Evolutionary conservation across 2,329 filamentous ascomycete genomes (phyloP), one percentile per base, ranked within the genome.

Genomic region (Fusarium tjaetaba): DNA sequence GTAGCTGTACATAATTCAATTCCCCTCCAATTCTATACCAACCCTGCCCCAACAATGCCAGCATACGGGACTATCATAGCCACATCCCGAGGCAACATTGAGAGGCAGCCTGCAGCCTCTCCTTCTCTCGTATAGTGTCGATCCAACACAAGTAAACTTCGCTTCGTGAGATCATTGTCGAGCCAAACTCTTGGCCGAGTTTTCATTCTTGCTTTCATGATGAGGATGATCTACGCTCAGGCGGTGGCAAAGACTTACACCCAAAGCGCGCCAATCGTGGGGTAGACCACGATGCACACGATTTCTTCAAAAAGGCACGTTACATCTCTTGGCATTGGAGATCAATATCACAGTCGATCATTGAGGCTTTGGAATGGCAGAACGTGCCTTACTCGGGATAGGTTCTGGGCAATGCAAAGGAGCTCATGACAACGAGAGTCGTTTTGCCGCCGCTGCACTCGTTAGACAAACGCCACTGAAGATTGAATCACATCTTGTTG

Each of bases 201-300:
- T 26, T 30, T 16, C 36, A 49, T 39, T 43, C 65, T 26, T 32
- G 48, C 28, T 26, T 49, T 39, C 28, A 39, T 7, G 38, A 55
- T 11, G 48, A 30, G 20, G 26, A 43, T 36, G 42, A 56, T 63
- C 42, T 51, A 11, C 56, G 30, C 48, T 34, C 22, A 41, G 49
- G 46, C 13, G 30, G 64, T 63, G 65, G 64, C 64, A 32, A 68
- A 34, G n/a, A 28, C 22, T 39, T 24, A 41, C 11, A 32, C 14
- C 4, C 24, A 63, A 68, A 68, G 64, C 42, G 42, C 42, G 18
- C 65, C 65, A 68, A 68, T 68, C n/a, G 28, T 41, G 32, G 39
- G 32, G 28, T 52, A 28, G 34, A 28, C 24, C 18, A 56, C 39
- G 4, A 34, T 24, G 30, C 30, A 28, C 65, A 53, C 18, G 38